phyloP scores from a whole-genome alignment of 441 rosid species.

The Croton setiger region DNA sequence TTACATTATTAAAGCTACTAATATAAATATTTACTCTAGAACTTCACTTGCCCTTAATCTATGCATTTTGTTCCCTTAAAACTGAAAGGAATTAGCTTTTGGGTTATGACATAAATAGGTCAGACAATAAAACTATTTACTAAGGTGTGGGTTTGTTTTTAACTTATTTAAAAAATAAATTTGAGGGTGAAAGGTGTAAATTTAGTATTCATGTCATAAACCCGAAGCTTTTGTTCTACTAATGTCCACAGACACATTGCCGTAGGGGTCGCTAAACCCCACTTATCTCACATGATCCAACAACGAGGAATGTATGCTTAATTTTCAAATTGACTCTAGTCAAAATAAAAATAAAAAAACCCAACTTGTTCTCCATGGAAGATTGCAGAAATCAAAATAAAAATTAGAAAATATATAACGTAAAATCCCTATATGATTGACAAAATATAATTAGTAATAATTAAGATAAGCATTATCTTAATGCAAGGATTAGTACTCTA shows the following conservation, averaged over 20 bases:
- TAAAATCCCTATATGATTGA: background rate
- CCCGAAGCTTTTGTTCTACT: no score
- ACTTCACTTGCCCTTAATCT: slow-evolving; percentile 4
- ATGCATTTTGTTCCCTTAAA: slow-evolving; percentile 17
- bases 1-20: background rate
- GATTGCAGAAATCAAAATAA: background rate
- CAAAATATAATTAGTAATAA: background rate
- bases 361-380: background rate
- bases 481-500: background rate
- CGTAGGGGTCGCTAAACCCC: slow-evolving; percentile 20
- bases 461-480: slow-evolving; percentile 1
- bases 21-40: background rate
- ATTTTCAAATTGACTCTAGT: background rate
- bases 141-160: no score
- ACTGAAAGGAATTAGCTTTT: no score
- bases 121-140: no score
- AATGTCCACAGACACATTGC: background rate
- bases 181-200: no score
- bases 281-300: background rate
- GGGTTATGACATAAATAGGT: no score
- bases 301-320: background rate
- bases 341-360: background rate
- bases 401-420: background rate
- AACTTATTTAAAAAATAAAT: no score
- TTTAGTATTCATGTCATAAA: no score